phyloP scores from a whole-genome alignment of 352 stramenopile genomes.

The Phytophthora meadii region DNA sequence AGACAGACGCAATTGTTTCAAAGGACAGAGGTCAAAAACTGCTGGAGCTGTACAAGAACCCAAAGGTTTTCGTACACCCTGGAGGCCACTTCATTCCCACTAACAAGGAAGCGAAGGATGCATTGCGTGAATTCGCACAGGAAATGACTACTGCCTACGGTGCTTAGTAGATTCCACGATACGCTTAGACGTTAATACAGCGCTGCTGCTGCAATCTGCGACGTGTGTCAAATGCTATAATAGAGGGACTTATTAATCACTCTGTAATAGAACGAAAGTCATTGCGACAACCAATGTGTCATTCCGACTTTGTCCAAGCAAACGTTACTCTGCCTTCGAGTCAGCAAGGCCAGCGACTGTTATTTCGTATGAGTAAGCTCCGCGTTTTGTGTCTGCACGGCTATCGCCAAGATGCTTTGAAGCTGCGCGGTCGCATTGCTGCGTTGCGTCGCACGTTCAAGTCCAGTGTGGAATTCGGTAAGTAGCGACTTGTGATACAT shows the following conservation, averaged over 20 bases:
- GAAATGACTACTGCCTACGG: conserved; percentile 30
- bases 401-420: conserved; percentile 80
- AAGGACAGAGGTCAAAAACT: conserved; percentile 58
- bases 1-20: conserved; percentile 70
- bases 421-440: conserved; percentile 76
- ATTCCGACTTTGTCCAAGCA: conserved; percentile 16
- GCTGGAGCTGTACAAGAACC: conserved; percentile 54
- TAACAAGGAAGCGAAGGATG: conserved; percentile 82
- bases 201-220: not conserved
- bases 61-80: conserved; percentile 62
- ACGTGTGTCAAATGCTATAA: conserved; percentile 12
- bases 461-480: conserved; percentile 84
- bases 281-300: not conserved
- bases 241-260: conserved; percentile 11
- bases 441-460: conserved; percentile 79
- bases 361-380: conserved; percentile 44
- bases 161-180: conserved; percentile 11
- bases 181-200: not conserved
- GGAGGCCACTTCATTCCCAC: conserved; percentile 85
- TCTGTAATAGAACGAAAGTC: conserved; percentile 15
- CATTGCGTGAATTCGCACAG: conserved; percentile 71
- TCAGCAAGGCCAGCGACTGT: no score
- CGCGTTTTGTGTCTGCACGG: conserved; percentile 88
- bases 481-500: conserved; percentile 17
- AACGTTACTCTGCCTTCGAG: not conserved